phyloP scores from a whole-genome alignment of 176 grass and related monocot genomes.

The Pharus latifolius region DNA sequence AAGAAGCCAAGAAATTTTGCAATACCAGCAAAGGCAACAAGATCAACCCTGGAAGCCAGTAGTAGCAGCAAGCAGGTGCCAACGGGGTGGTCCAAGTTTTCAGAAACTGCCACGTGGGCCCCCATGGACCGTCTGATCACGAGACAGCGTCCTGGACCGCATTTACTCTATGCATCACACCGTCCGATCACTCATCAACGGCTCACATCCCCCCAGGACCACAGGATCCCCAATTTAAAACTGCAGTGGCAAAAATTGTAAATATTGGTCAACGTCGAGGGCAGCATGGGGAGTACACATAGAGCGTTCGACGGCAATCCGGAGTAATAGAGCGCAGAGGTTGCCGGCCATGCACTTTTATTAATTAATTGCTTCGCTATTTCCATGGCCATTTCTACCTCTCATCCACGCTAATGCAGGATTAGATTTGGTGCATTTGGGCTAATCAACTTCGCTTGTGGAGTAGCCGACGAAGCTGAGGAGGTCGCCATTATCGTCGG shows the following conservation, averaged over 20 bases:
- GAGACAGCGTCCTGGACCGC: neutral
- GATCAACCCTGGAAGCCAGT: neutral
- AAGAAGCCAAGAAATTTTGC: too few species aligned
- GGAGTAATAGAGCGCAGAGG: neutral
- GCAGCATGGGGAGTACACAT: neutral
- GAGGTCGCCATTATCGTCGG: neutral
- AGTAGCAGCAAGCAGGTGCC: neutral
- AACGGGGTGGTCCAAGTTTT: neutral
- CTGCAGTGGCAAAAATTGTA: neutral
- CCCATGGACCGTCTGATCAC: neutral
- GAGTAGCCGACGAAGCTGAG: neutral
- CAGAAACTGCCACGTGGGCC: neutral
- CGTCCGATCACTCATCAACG: too few species aligned
- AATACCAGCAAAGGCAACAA: too few species aligned
- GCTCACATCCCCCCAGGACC: too few species aligned
- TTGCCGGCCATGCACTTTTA: neutral
- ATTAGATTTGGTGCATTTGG: neutral
- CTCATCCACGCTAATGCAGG: neutral
- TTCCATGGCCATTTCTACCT: neutral
- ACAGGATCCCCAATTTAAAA: too few species aligned
- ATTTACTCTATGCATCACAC: too few species aligned
- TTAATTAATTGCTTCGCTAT: neutral
- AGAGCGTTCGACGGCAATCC: neutral
- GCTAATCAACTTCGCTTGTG: neutral
- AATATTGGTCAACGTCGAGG: neutral